These are phyloP conservation scores for Ophiocordyceps sinensis DNA, from an alignment of 2,329 filamentous ascomycete genomes.

Conservation along the genomic window DNA sequence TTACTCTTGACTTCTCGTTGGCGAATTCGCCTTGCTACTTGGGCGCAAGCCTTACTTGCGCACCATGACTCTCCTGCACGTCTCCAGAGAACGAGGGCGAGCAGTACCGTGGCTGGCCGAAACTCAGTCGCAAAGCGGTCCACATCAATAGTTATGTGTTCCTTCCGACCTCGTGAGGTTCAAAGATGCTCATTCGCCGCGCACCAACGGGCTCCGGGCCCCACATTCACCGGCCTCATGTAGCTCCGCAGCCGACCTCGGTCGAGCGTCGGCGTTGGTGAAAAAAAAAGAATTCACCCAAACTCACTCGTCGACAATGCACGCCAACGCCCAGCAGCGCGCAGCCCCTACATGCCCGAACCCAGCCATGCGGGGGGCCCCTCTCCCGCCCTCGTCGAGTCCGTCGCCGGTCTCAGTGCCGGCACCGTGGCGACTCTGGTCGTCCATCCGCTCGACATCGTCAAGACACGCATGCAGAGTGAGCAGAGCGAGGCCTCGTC, in stretches of 20 bases:
- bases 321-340: not conserved
- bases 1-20: not conserved
- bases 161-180: no score
- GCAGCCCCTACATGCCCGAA: constrained; percentile 28
- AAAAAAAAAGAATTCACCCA: not conserved
- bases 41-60: no score
- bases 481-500: constrained; percentile 26
- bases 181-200: no score
- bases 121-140: no score
- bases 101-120: no score
- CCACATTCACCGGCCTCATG: not conserved
- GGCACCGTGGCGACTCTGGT: constrained; percentile 75
- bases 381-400: constrained; percentile 71
- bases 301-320: not conserved
- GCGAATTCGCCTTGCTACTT: no score
- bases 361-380: constrained; percentile 43
- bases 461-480: constrained; percentile 94
- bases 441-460: constrained; percentile 84
- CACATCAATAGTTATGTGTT: no score
- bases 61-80: no score
- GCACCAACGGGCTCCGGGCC: no score
- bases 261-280: not conserved
- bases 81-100: no score
- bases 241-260: constrained; percentile 1
- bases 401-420: constrained; percentile 77